Conservation (phyloP, 2,329 filamentous ascomycete genomes). For the Colletotrichum eremochloae region DNA sequence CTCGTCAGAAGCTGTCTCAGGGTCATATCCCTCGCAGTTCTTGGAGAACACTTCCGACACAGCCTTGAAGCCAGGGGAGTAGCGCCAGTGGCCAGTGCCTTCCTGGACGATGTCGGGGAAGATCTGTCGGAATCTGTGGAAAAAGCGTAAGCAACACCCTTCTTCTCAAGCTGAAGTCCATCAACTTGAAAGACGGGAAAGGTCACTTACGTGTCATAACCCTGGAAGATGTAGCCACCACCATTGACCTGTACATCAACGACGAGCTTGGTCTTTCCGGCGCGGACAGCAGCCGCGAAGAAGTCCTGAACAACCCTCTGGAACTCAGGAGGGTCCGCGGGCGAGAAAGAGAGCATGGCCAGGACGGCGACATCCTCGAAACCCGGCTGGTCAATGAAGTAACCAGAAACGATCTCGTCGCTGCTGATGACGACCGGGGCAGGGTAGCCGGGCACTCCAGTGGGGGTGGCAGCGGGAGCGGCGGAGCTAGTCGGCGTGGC, state of each 20-base stretch:
- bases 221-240: slow-evolving; percentile 69
- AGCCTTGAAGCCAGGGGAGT: slow-evolving; percentile 57
- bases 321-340: slow-evolving; percentile 49
- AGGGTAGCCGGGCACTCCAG: slow-evolving; percentile 44
- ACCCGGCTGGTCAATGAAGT: slow-evolving; percentile 51
- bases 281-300: slow-evolving; percentile 52
- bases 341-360: slow-evolving; percentile 46
- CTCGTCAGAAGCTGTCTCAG: slow-evolving; percentile 56
- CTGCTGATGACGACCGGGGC: slow-evolving; percentile 47
- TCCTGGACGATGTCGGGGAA: slow-evolving; percentile 57
- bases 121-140: slow-evolving; percentile 63
- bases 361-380: slow-evolving; percentile 52
- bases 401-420: slow-evolving; percentile 48
- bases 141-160: too few species aligned
- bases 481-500: too few species aligned
- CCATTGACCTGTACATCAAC: slow-evolving; percentile 70
- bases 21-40: slow-evolving; percentile 55
- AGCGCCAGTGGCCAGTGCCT: slow-evolving; percentile 56
- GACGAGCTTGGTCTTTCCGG: slow-evolving; percentile 71
- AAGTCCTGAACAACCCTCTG: slow-evolving; percentile 52
- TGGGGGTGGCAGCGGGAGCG: too few species aligned
- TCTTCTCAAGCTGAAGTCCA: too few species aligned
- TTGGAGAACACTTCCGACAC: slow-evolving; percentile 60
- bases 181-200: too few species aligned
- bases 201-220: background rate